Evolutionary conservation across 192 early-diverging fungal genomes (phyloP), one percentile per base, ranked within the genome.

Genomic region (Coemansia sp.): DNA sequence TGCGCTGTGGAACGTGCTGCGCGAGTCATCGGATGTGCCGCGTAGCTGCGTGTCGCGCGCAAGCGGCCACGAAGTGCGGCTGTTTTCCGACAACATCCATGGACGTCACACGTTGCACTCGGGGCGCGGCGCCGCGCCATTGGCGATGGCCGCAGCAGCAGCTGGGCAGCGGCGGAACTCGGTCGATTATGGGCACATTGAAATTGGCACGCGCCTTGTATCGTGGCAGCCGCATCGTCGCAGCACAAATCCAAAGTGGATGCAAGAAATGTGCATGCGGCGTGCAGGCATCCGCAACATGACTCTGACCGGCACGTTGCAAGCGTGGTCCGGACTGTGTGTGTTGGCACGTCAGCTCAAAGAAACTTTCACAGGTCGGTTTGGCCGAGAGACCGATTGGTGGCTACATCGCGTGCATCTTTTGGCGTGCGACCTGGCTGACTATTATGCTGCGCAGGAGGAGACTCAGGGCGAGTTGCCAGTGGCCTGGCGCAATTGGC

Each of bases 391-490:
- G 2, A 61, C 70, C 47, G 72, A 74, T 65, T 79, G 76, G 76
- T 79, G 76, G 76, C 67, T 73, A 61, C 72, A 79, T 49, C 76
- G 76, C 52, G 57, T 67, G 64, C 62, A 79, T 39, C 43, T 73
- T 39, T 58, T 79, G 60, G 62, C 65, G 37, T 47, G 76, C 52
- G 76, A 79, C 47, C 55, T 79, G 67, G 72, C 76, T 9, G 72
- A 79, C 59, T 79, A 67, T 38, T 79, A 54, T 49, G 76, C 76
- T 4, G 72, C 67, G 5, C 76, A 79, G 37, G 57, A 64, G 38
- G 76, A 79, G 21, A 14, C 12, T 21, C 25, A 38, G 19, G 35
- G 35, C 45, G 65, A 49, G 1, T 29, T 72, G 35, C 58, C 72
- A 0, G 12, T 35, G 0, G 64, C 56, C 4, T 73, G 76, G 67